phyloP scores from a whole-genome alignment of 2,329 filamentous ascomycete species.

The Trichocomaceae sp. region DNA sequence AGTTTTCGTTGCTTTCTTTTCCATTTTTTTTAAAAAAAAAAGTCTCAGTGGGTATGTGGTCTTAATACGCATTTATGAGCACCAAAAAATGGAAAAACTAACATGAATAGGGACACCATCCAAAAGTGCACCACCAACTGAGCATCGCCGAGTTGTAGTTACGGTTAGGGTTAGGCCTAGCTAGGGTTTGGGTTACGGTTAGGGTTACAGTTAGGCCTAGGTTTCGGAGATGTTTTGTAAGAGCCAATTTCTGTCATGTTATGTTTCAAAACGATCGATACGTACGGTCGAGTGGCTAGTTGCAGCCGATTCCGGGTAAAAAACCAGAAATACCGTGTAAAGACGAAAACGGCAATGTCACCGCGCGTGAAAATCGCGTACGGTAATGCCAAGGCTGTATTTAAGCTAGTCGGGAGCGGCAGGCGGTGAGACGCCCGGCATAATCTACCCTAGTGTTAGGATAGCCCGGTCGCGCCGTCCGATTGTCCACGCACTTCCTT shows the following conservation, averaged over 20 bases:
- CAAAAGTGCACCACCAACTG: background rate
- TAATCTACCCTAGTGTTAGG: slow-evolving; percentile 14
- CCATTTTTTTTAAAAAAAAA: no score
- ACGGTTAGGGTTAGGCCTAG: slow-evolving; percentile 1
- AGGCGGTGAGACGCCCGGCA: slow-evolving; percentile 5
- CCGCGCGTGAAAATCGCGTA: background rate
- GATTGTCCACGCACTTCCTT: background rate
- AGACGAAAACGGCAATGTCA: background rate
- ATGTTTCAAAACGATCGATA: background rate
- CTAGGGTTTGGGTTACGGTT: background rate
- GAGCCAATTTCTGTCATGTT: background rate
- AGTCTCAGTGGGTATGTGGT: no score
- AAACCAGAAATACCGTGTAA: background rate
- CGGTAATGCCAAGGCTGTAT: background rate
- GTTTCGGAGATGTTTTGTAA: background rate
- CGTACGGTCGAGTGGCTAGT: background rate
- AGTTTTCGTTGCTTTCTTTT: background rate
- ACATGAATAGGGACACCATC: background rate
- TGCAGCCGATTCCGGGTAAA: background rate
- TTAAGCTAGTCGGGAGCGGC: background rate
- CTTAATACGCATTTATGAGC: background rate
- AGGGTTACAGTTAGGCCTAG: background rate
- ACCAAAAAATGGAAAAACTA: background rate
- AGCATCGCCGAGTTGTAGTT: background rate
- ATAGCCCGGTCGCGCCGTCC: background rate